Conservation (phyloP, 805 yeast species). For the Hanseniaspora mollemarum region DNA sequence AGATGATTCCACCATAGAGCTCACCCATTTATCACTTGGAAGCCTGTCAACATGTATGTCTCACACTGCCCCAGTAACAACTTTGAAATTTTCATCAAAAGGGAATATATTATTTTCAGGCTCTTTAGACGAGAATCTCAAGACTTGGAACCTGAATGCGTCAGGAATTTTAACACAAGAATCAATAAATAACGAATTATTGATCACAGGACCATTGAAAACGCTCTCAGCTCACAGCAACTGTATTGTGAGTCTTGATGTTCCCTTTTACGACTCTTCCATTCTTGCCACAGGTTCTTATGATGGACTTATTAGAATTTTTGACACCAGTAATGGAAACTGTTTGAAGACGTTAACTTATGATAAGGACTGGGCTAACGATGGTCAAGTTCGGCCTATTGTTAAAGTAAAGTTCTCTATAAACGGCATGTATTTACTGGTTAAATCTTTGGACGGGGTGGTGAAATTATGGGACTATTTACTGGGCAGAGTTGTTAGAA, state of each 20-base stretch:
- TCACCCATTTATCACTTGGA: slow-evolving; percentile 52
- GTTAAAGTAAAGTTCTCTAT: slow-evolving; percentile 63
- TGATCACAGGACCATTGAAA: slow-evolving; percentile 51
- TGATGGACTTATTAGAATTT: slow-evolving; percentile 81
- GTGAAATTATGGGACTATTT: slow-evolving; percentile 79
- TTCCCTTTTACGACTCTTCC: slow-evolving; percentile 69
- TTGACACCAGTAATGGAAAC: slow-evolving; percentile 81
- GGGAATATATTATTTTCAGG: slow-evolving; percentile 76
- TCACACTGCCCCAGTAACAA: slow-evolving; percentile 75
- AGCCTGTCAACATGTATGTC: slow-evolving; percentile 42
- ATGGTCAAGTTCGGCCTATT: slow-evolving; percentile 47
- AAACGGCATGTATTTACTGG: slow-evolving; percentile 66
- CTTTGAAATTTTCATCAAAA: slow-evolving; percentile 55
- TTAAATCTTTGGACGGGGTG: slow-evolving; percentile 70
- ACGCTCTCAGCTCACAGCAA: slow-evolving; percentile 88
- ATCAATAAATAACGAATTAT: slow-evolving; percentile 4
- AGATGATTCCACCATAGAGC: slow-evolving; percentile 67
- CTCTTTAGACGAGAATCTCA: slow-evolving; percentile 79
- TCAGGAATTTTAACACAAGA: slow-evolving; percentile 11
- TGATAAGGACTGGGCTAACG: slow-evolving; percentile 61
- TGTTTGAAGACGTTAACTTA: slow-evolving; percentile 82
- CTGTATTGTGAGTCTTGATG: slow-evolving; percentile 65
- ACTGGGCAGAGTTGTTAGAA: slow-evolving; percentile 67
- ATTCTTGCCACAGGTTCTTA: slow-evolving; percentile 71
- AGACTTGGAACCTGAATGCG: slow-evolving; percentile 73